These are phyloP conservation scores for Jatropha podagrica DNA, from an alignment of 441 rosid species.

Conservation along the genomic window DNA sequence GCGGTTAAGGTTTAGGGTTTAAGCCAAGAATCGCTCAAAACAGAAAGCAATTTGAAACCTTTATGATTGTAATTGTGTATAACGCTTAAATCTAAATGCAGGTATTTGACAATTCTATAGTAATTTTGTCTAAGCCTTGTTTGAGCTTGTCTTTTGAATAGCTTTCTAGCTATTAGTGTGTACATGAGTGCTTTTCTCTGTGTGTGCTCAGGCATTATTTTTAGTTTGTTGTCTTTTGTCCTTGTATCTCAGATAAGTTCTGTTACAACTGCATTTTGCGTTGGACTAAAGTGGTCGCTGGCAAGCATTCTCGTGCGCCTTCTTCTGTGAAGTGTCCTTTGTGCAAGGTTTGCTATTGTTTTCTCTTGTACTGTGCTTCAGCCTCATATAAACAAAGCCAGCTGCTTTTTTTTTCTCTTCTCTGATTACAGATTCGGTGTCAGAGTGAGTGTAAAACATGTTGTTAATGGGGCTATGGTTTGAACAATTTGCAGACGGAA, in stretches of 20 bases:
- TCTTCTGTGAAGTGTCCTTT: conserved; percentile 76
- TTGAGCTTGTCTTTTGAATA: background rate
- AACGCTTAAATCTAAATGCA: background rate
- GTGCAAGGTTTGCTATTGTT: conserved; percentile 68
- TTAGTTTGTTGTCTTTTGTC: background rate
- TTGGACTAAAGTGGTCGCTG: conserved; percentile 71
- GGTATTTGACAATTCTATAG: conserved; percentile 3
- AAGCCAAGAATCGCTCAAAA: too few relatives aligned
- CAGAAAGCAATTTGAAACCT: background rate
- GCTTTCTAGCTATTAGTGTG: background rate
- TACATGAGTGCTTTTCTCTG: background rate
- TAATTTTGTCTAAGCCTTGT: background rate
- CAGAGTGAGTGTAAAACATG: background rate
- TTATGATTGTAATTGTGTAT: background rate
- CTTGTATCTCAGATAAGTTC: conserved; percentile 69
- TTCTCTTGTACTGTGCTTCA: background rate
- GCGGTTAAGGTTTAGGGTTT: background rate
- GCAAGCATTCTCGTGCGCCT: conserved; percentile 43
- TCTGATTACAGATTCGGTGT: background rate
- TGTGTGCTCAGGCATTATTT: background rate
- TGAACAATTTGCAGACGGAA: conserved; percentile 50
- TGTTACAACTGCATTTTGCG: conserved; percentile 76
- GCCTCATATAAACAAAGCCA: background rate
- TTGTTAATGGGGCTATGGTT: conserved; percentile 16
- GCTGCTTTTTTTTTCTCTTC: background rate